Base-by-base conservation (phyloP, 2,329 filamentous ascomycete species). In the Arthrobotrys conoides region DNA sequence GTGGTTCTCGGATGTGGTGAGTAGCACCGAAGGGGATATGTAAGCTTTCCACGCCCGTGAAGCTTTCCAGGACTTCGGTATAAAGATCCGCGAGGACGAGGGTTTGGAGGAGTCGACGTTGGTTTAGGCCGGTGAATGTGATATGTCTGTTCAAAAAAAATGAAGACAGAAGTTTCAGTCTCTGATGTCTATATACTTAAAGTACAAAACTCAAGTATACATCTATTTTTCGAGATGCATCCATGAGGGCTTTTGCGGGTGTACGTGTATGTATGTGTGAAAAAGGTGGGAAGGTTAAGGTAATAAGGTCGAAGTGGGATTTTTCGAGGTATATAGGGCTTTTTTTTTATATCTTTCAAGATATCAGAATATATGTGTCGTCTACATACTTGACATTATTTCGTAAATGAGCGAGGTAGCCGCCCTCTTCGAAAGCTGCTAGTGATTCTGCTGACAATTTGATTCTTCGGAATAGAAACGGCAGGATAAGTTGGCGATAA, bases 361-460 rank as follows among this genome's bases (percentile, higher is more conserved):
- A 61, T 44, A 44, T 61, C 20, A 16, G 33, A 61, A 61, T 30
- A 30, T 30, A 30, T 61, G 36, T 44, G 57, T 10, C 20, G 36
- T 30, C 10, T 66, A 66, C 59, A 46, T 65, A 72, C 69, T 61
- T 53, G 64, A 72, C 61, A 57, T 59, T 66, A 24, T 38, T 59
- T 49, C 69, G 44, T 55, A 76, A 53, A 51, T 46, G 6, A 41
- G 64, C 33, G 27, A 71, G 48, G 0, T 64, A 65, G 14, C 72
- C 72, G 33, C 59, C 59, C 16, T 63, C 27, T 51, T 53, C 57
- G 41, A 76, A 76, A 22, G 72, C 72, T 24, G 48, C 49, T 14
- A 76, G 67, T 6, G 72, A 71, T 5, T 30, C 66, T 53, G 46
- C 61, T 27, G 48, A 71, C 14, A 76, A 59, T 63, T 67, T 76